Conservation (phyloP, 495 filamentous ascomycete species). For the Patellaria atrata region DNA sequence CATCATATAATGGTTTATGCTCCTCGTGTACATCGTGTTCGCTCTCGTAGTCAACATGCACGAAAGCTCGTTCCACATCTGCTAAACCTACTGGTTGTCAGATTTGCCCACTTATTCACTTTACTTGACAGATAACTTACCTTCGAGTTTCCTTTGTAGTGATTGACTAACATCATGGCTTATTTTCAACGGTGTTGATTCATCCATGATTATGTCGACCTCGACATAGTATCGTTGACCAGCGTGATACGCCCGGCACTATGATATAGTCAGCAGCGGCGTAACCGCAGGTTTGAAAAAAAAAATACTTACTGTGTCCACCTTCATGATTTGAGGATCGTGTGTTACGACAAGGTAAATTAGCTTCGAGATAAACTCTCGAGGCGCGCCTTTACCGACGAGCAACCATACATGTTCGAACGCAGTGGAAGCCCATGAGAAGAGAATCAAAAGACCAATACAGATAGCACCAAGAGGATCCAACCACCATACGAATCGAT, state of each 20-base stretch:
- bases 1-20: conserved; percentile 40
- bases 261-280: conserved; percentile 2
- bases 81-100: conserved; percentile 25
- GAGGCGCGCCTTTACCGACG: conserved; percentile 39
- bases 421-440: conserved; percentile 40
- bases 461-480: conserved; percentile 42
- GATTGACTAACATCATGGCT: conserved; percentile 41
- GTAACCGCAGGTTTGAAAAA: conserved; percentile 2
- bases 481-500: conserved; percentile 39
- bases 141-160: conserved; percentile 40
- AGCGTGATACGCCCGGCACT: conserved; percentile 37
- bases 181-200: conserved; percentile 32
- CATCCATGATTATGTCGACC: conserved; percentile 44
- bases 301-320: conserved; percentile 32
- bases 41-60: conserved; percentile 39
- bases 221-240: conserved; percentile 43
- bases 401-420: conserved; percentile 43
- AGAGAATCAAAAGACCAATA: conserved; percentile 39
- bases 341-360: conserved; percentile 43
- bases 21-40: conserved; percentile 35
- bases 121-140: conserved; percentile 7
- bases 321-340: conserved; percentile 36
- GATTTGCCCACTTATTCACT: too few species aligned
- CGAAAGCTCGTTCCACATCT: conserved; percentile 41
- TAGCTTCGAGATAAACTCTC: conserved; percentile 41